phyloP scores from a whole-genome alignment of 768 basidiomycete species.

The Gymnopilus dilepis region DNA sequence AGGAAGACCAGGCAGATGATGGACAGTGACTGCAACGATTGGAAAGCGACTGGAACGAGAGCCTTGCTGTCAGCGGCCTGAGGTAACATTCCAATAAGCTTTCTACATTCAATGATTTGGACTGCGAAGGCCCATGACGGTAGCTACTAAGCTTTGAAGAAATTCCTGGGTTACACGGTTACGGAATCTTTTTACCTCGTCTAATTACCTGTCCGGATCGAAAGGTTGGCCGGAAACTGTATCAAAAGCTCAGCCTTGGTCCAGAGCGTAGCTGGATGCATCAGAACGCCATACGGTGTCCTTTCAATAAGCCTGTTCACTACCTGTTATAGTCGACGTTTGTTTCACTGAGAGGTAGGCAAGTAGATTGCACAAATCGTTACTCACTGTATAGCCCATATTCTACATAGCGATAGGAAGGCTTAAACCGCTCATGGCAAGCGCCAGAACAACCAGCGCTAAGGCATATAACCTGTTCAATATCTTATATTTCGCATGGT shows the following conservation, averaged over 20 bases:
- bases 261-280: background rate
- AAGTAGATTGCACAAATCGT: no score
- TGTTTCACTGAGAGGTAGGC: no score
- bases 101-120: no score
- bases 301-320: background rate
- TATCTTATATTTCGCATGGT: no score
- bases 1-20: background rate
- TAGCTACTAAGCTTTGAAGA: no score
- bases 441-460: no score
- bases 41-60: background rate
- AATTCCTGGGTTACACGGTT: no score
- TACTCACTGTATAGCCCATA: no score
- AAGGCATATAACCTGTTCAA: no score
- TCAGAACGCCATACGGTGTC: background rate
- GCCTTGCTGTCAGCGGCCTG: background rate
- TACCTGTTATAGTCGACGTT: background rate
- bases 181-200: background rate
- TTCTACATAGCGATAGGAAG: no score
- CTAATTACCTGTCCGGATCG: background rate
- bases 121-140: no score
- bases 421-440: background rate
- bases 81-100: no score
- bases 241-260: background rate
- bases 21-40: background rate
- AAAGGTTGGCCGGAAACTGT: background rate